These are phyloP conservation scores for Conoideocrella luteorostrata DNA, from an alignment of 2,329 filamentous ascomycete species.

Conservation along the genomic window DNA sequence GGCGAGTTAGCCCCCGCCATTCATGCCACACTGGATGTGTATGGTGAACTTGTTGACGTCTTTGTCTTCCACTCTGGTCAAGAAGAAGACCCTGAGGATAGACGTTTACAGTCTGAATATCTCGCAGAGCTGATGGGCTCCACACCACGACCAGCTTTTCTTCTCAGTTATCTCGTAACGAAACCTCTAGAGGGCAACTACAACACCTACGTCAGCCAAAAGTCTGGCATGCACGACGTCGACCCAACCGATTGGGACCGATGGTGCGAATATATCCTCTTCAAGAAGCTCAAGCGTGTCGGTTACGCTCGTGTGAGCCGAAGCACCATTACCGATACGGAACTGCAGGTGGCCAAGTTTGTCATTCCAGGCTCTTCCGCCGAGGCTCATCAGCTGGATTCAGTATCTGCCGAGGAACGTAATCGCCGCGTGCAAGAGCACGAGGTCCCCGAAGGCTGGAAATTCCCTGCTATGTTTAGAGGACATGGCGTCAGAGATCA, in stretches of 20 bases:
- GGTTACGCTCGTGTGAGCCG: constrained; percentile 88
- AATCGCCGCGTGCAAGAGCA: constrained; percentile 58
- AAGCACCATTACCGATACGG: constrained; percentile 91
- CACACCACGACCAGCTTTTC: constrained; percentile 69
- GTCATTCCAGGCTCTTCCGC: constrained; percentile 63
- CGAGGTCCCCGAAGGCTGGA: constrained; percentile 67
- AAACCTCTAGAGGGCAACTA: constrained; percentile 91
- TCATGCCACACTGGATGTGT: constrained; percentile 90
- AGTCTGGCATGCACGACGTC: constrained; percentile 90
- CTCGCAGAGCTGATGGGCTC: constrained; percentile 82
- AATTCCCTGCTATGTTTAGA: constrained; percentile 79
- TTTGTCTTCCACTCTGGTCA: constrained; percentile 99
- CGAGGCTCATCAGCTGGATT: constrained; percentile 40
- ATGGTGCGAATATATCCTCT: constrained; percentile 99
- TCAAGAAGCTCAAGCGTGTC: constrained; percentile 77
- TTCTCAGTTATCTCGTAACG: constrained; percentile 89
- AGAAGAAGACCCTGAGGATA: constrained; percentile 90
- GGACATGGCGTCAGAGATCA: constrained; percentile 85
- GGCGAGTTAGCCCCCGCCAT: constrained; percentile 95
- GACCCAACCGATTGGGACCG: constrained; percentile 90
- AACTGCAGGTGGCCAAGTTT: constrained; percentile 95
- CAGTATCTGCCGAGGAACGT: constrained; percentile 45
- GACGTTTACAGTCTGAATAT: constrained; percentile 80
- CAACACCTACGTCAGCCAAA: constrained; percentile 84
- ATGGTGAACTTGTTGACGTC: constrained; percentile 83